These are phyloP conservation scores for Cytospora piceicola DNA, from an alignment of 2,329 filamentous ascomycete species.

Conservation along the genomic window DNA sequence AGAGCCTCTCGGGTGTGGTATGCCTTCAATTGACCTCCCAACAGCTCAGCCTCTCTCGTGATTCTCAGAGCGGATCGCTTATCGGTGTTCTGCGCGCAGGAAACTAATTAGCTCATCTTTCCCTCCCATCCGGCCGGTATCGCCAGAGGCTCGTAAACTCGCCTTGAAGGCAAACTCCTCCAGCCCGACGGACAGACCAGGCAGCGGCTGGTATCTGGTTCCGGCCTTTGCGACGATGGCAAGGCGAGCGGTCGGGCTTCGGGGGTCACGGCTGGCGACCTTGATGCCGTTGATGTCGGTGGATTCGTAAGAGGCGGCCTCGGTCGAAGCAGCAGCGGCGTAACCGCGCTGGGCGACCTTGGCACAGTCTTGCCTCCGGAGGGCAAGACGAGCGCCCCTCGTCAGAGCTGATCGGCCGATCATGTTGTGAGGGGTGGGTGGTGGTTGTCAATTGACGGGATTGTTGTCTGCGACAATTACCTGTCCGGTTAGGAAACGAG, in stretches of 20 bases:
- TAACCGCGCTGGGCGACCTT: constrained; percentile 56
- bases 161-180: constrained; percentile 99
- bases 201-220: constrained; percentile 87
- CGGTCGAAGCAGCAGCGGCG: constrained; percentile 61
- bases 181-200: constrained; percentile 86
- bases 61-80: constrained; percentile 91
- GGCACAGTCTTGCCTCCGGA: constrained; percentile 61
- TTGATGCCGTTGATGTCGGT: constrained; percentile 87
- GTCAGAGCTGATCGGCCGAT: constrained; percentile 65
- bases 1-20: constrained; percentile 94
- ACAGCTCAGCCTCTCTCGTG: constrained; percentile 90
- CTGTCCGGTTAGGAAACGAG: constrained; percentile 31
- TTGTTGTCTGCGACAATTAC: constrained; percentile 40
- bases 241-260: constrained; percentile 86
- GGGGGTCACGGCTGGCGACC: constrained; percentile 86
- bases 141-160: constrained; percentile 33
- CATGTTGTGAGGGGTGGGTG: constrained; percentile 61
- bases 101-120: constrained; percentile 53
- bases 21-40: constrained; percentile 85
- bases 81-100: constrained; percentile 70
- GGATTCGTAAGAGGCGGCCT: constrained; percentile 84
- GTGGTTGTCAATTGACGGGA: constrained; percentile 54
- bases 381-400: constrained; percentile 61
- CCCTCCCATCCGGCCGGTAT: constrained; percentile 18
- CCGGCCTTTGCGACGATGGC: constrained; percentile 93